Evolutionary conservation across 768 basidiomycete genomes (phyloP).

Genomic region (Russula vinacea): DNA sequence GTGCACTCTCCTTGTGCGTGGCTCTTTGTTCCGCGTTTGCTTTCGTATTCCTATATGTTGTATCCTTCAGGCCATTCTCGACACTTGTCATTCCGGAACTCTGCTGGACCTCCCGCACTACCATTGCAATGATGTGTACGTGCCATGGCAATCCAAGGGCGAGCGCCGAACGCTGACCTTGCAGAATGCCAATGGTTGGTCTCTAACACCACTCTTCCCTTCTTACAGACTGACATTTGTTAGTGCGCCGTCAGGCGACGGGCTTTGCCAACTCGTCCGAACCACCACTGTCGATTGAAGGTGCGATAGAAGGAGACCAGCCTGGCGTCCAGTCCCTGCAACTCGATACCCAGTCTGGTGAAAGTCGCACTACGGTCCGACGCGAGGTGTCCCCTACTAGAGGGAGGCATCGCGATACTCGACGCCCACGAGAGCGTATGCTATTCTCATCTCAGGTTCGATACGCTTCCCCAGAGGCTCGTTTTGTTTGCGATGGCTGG

Average conservation of each 20-base stretch:
- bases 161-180: slow-evolving; percentile 26
- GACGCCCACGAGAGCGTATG: slow-evolving; percentile 7
- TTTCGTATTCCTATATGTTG: background rate
- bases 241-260: slow-evolving; percentile 23
- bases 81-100: slow-evolving; percentile 34
- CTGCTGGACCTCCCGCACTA: slow-evolving; percentile 33
- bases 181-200: slow-evolving; percentile 28
- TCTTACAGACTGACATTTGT: background rate
- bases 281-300: background rate
- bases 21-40: background rate
- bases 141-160: slow-evolving; percentile 33
- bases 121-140: slow-evolving; percentile 32
- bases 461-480: slow-evolving; percentile 28
- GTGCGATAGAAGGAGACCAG: background rate
- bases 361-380: background rate
- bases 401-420: too few relatives aligned
- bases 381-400: background rate
- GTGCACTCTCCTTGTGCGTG: slow-evolving; percentile 26
- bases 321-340: too few relatives aligned
- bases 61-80: slow-evolving; percentile 30
- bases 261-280: background rate
- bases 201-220: background rate
- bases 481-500: slow-evolving; percentile 29
- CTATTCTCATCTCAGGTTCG: slow-evolving; percentile 3
- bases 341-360: background rate